Evolutionary conservation across 2,329 filamentous ascomycete genomes (phyloP).

Genomic region (Zarea fungicola): DNA sequence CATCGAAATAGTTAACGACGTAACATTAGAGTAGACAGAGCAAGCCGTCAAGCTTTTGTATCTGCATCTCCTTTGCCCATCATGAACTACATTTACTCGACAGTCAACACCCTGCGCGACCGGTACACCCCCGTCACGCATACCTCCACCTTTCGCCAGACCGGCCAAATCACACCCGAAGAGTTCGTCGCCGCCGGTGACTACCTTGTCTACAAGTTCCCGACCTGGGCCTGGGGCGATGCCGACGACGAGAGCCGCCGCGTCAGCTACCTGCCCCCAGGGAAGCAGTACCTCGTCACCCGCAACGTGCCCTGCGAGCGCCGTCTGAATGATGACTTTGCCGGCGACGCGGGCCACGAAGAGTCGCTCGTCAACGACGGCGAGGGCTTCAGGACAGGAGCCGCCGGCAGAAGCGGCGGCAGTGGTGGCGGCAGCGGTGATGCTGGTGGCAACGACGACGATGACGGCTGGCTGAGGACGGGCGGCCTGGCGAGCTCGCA

Average conservation of each 20-base stretch:
- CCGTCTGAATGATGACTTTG: conserved; percentile 88
- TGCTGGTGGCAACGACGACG: conserved; percentile 52
- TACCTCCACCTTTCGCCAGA: conserved; percentile 88
- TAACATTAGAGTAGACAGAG: no score
- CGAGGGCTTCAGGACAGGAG: conserved; percentile 45
- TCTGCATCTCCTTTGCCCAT: conserved; percentile 17
- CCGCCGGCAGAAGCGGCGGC: conserved; percentile 24
- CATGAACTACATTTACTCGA: conserved; percentile 92
- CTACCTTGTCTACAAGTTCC: conserved; percentile 98
- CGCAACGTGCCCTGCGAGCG: conserved; percentile 91
- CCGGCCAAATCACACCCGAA: conserved; percentile 93
- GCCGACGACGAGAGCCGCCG: conserved; percentile 77
- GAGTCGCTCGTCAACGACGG: conserved; percentile 81
- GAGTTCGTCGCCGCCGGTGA: conserved; percentile 95
- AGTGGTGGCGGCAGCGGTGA: conserved; percentile 33
- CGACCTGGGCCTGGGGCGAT: conserved; percentile 94
- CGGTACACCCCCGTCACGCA: conserved; percentile 83
- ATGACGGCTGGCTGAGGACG: conserved; percentile 89
- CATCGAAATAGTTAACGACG: no score
- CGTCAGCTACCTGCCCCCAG: conserved; percentile 72
- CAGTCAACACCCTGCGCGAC: conserved; percentile 87
- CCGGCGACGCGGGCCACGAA: conserved; percentile 78
- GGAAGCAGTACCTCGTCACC: conserved; percentile 94
- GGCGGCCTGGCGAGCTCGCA: conserved; percentile 72
- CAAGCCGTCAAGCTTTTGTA: no score